Percentiles rank a stretch among this genome's conserved stretches.
Evolutionary conservation across 345 rosid species (phyloP).

Genomic region (Moricandia moricandioides): DNA sequence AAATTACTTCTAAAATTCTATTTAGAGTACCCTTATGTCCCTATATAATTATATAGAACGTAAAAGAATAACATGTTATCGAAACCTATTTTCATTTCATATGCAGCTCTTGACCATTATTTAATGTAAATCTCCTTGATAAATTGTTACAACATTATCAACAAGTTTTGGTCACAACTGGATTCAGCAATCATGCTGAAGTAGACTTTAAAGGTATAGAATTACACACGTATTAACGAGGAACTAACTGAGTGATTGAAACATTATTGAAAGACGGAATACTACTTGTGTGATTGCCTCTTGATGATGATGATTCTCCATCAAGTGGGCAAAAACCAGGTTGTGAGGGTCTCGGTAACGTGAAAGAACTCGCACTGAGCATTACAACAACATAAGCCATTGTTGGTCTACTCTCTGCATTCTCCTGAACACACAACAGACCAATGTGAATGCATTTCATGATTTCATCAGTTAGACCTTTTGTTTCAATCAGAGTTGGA

Average conservation of each 20-base stretch:
- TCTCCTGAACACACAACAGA: neutral
- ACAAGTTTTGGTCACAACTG: neutral
- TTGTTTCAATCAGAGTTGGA: neutral
- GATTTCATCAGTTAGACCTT: neutral
- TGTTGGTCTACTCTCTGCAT: constrained; percentile 26
- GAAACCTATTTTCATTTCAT: neutral
- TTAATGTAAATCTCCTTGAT: neutral
- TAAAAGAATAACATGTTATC: neutral
- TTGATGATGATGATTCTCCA: constrained; percentile 2
- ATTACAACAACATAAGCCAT: constrained; percentile 28
- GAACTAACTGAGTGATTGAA: neutral
- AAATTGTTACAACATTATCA: neutral
- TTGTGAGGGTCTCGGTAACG: constrained; percentile 1
- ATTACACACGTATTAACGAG: neutral
- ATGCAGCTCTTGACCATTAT: neutral
- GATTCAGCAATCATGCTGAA: neutral
- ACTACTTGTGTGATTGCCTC: neutral
- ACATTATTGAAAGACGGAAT: neutral
- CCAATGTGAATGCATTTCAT: neutral
- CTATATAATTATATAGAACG: too few species aligned
- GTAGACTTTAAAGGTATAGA: neutral
- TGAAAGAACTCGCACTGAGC: constrained; percentile 18
- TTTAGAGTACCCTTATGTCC: too few species aligned
- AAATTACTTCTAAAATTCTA: neutral
- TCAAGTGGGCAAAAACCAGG: neutral